Base-by-base conservation (phyloP, 2,329 filamentous ascomycete species). In the Alternaria arbusti region DNA sequence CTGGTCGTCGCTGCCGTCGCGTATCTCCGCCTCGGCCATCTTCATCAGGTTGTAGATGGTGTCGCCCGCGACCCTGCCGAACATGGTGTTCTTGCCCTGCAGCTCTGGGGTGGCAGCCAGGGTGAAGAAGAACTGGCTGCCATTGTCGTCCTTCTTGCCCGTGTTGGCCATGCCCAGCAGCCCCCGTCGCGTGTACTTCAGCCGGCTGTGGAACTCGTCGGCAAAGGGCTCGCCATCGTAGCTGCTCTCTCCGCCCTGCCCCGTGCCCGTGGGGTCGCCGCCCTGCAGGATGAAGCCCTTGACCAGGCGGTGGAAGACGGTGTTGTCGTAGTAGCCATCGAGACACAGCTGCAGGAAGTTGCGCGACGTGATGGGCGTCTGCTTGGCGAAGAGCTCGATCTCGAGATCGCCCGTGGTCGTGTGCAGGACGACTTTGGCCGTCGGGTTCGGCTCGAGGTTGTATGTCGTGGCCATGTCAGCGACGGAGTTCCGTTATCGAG, bases 111-210 rank as follows among this genome's bases (percentile, higher is more conserved):
- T 94, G 58, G 85, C 84, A 67, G 89, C 94, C 57, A 99, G 82
- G 0, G 96, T 98, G 65, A 99, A 90, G 83, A 99, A 99, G 85
- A 98, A 98, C 80, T 99, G 96, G 79, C 93, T 97, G 32, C 93
- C 92, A 82, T 98, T 98, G 58, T 92, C 92, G 74, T 94, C 86
- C 28, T 87, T 86, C 55, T 82, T 83, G 49, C 94, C 90, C 65
- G 92, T 91, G 80, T 98, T 98, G 26, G 96, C 96, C 94, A 98
- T 97, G n/a, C 92, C 96, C 71, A 99, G 82, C 72, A 98, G 82
- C 0, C 96, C 96, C 64, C 96, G 87, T 51, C 96, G 86, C 73
- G 96, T 98, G 84, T 96, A 98, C 79, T 96, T 96, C 70, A 99
- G 84, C 30, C 96, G 87, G 72, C 91, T 93, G 80, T 98, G 95